These are phyloP conservation scores for Entonaema liquescens DNA, from an alignment of 495 filamentous ascomycete genomes.

Conservation along the genomic window DNA sequence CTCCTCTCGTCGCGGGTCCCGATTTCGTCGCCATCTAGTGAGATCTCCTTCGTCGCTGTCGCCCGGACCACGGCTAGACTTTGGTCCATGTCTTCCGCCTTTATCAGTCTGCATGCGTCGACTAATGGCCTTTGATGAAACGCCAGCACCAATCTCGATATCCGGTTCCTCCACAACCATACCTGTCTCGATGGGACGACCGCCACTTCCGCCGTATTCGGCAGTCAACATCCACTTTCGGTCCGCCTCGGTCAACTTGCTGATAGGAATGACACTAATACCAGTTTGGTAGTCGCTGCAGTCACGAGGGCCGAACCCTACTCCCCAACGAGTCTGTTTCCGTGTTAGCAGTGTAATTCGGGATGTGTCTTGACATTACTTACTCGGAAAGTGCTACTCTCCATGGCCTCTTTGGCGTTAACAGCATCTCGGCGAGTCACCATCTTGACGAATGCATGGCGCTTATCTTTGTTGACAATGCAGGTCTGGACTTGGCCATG, in stretches of 20 bases:
- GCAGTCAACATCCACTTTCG: conserved; percentile 97
- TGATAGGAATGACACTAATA: conserved; percentile 91
- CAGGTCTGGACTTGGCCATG: conserved; percentile 93
- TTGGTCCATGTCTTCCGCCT: conserved; percentile 75
- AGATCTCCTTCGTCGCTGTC: conserved; percentile 60
- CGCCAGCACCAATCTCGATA: conserved; percentile 97
- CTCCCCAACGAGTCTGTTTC: conserved; percentile 89
- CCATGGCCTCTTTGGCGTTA: conserved; percentile 88
- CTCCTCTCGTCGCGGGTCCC: conserved; percentile 56
- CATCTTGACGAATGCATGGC: conserved; percentile 99
- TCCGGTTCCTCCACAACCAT: conserved; percentile 96
- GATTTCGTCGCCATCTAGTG: conserved; percentile 53
- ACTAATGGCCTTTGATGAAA: conserved; percentile 94
- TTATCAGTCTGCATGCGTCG: conserved; percentile 82
- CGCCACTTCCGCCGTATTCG: conserved; percentile 91
- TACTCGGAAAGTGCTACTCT: conserved; percentile 82
- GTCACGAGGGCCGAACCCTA: conserved; percentile 95
- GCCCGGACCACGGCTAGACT: conserved; percentile 69
- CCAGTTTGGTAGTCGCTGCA: conserved; percentile 95
- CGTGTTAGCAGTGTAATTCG: conserved; percentile 30
- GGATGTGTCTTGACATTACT: conserved; percentile 48
- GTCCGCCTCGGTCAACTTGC: conserved; percentile 92
- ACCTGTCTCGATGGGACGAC: conserved; percentile 77
- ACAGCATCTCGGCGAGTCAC: conserved; percentile 85
- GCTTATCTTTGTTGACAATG: conserved; percentile 96